Conservation (phyloP, 345 rosid genomes). For the Rhodamnia argentea region DNA sequence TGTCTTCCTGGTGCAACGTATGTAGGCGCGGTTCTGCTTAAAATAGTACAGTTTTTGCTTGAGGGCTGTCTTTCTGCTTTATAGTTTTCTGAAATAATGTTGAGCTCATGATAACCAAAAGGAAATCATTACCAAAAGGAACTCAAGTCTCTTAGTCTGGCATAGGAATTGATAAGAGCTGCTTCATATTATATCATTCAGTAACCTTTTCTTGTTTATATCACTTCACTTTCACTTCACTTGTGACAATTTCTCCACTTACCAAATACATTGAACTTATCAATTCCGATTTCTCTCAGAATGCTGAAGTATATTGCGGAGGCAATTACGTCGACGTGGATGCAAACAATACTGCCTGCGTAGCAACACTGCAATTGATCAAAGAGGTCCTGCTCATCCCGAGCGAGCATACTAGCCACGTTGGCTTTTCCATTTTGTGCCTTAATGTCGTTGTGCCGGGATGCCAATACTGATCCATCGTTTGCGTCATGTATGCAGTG, state of each 20-base stretch:
- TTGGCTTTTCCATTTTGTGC: background rate
- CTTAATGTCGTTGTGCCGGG: background rate
- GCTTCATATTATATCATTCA: background rate
- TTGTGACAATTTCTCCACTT: background rate
- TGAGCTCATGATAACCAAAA: background rate
- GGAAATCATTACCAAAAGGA: background rate
- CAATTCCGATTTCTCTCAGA: background rate
- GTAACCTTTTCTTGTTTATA: background rate
- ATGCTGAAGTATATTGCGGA: conserved; percentile 11
- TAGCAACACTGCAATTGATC: conserved; percentile 11
- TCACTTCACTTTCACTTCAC: background rate
- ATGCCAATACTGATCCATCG: background rate
- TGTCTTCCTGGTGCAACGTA: background rate
- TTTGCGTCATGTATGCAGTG: conserved; percentile 9
- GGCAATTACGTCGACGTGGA: conserved; percentile 12
- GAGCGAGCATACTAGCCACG: background rate
- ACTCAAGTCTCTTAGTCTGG: background rate
- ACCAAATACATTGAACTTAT: background rate
- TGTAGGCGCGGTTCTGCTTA: background rate
- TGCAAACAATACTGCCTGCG: conserved; percentile 17
- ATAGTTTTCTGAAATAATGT: background rate
- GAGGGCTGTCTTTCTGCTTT: background rate
- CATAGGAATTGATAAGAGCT: background rate
- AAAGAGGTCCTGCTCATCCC: conserved; percentile 6
- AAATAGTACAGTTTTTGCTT: background rate